These are phyloP conservation scores for Acanthamoeba royreba DNA, from an alignment of 208 protist genomes.

Conservation along the genomic window DNA sequence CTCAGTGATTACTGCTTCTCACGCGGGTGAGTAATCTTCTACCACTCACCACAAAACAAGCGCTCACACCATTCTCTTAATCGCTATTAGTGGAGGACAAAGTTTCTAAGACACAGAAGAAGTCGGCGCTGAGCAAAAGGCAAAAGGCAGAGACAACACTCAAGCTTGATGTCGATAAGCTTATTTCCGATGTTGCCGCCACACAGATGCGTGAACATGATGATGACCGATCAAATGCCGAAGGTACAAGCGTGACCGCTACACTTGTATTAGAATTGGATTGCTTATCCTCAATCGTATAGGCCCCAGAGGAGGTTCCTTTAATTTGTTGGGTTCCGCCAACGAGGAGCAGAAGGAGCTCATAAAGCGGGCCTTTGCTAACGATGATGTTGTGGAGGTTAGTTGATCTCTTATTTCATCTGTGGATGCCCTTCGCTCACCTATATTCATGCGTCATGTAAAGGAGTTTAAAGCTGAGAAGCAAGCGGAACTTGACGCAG, in stretches of 20 bases:
- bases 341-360: constrained; percentile 49
- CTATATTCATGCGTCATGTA: not conserved
- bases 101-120: constrained; percentile 5
- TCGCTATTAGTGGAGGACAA: not conserved
- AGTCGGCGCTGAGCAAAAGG: not conserved
- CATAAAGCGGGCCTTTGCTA: constrained; percentile 50
- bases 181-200: not conserved
- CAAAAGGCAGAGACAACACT: not conserved
- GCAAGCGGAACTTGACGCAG: not conserved
- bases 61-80: not conserved
- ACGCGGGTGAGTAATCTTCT: too few relatives aligned
- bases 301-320: not conserved
- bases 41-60: not conserved
- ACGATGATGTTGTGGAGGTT: constrained; percentile 47
- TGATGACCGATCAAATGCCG: not conserved
- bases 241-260: too few relatives aligned
- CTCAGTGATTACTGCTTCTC: not conserved
- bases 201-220: not conserved
- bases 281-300: too few relatives aligned
- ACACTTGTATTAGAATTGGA: too few relatives aligned
- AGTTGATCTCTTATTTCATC: too few relatives aligned
- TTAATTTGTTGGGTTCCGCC: constrained; percentile 39
- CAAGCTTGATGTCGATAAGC: constrained; percentile 31
- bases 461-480: constrained; percentile 34
- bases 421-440: not conserved